Evolutionary conservation across 2,329 filamentous ascomycete species (phyloP).

Genomic region (Zopfia rhizophila): DNA sequence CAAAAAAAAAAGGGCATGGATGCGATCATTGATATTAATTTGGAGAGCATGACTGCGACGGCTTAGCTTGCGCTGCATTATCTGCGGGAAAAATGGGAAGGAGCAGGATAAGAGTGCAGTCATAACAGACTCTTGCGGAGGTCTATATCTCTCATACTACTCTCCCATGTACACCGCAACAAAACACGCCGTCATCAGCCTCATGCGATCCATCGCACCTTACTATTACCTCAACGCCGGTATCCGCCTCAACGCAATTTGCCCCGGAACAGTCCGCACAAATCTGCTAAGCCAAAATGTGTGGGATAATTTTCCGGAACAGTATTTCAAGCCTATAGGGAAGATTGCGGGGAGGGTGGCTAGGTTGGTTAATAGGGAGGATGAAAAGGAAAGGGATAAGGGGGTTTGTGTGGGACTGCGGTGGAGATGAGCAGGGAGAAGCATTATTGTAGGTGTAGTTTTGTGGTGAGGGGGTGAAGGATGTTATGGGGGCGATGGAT

Average conservation of each 20-base stretch:
- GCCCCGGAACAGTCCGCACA: slow-evolving; percentile 49
- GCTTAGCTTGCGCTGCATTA: slow-evolving; percentile 55
- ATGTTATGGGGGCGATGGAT: slow-evolving; percentile 37
- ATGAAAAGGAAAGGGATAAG: slow-evolving; percentile 30
- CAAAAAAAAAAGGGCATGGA: slow-evolving; percentile 39
- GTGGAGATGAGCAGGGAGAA: slow-evolving; percentile 33
- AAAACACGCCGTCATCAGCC: slow-evolving; percentile 53
- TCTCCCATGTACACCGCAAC: slow-evolving; percentile 52
- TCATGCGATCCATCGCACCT: slow-evolving; percentile 48
- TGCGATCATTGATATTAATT: slow-evolving; percentile 53
- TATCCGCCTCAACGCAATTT: slow-evolving; percentile 53
- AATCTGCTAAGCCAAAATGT: slow-evolving; percentile 39
- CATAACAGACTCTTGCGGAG: slow-evolving; percentile 48
- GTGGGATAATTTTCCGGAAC: slow-evolving; percentile 43
- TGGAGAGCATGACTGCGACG: slow-evolving; percentile 56
- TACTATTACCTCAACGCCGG: slow-evolving; percentile 38
- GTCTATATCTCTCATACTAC: slow-evolving; percentile 46
- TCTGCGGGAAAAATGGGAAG: slow-evolving; percentile 38
- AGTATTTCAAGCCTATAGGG: slow-evolving; percentile 41
- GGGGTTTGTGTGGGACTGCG: slow-evolving; percentile 27
- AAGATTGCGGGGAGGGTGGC: slow-evolving; percentile 40
- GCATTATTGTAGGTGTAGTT: slow-evolving; percentile 35
- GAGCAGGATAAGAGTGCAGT: slow-evolving; percentile 36
- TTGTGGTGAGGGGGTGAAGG: slow-evolving; percentile 32
- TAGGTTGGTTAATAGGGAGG: slow-evolving; percentile 36